These are phyloP conservation scores for Amborella trichopoda DNA, from an alignment of 164 flowering plant species.

Conservation along the genomic window DNA sequence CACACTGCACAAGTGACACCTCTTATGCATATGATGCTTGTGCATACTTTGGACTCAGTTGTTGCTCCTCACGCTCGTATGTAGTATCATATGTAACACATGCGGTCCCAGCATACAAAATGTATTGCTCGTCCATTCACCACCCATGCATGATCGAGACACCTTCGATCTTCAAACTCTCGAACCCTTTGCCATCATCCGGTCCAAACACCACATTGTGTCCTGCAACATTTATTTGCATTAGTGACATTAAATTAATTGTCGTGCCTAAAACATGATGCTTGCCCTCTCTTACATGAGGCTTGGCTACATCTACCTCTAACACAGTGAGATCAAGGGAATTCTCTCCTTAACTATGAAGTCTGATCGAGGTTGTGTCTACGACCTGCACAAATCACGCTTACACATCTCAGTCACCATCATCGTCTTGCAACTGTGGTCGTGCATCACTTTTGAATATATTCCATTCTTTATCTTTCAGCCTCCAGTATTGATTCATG, in stretches of 20 bases:
- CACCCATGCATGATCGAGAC: neutral
- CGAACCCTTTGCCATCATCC: neutral
- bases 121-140: neutral
- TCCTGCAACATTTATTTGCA: neutral
- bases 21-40: no score
- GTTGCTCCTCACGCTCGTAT: no score
- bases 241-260: neutral
- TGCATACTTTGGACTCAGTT: no score
- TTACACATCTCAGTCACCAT: neutral
- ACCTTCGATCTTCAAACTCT: neutral
- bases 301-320: neutral
- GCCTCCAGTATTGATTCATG: no score
- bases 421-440: neutral
- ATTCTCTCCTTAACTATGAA: neutral
- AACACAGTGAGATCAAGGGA: neutral
- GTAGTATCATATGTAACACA: no score
- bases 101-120: neutral
- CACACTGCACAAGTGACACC: no score
- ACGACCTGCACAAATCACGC: neutral
- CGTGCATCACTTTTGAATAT: neutral
- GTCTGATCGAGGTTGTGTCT: neutral
- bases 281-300: no score
- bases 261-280: neutral
- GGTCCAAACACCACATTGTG: neutral
- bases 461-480: no score